Evolutionary conservation across 768 basidiomycete genomes (phyloP).

Genomic region (Lactarius sp.): DNA sequence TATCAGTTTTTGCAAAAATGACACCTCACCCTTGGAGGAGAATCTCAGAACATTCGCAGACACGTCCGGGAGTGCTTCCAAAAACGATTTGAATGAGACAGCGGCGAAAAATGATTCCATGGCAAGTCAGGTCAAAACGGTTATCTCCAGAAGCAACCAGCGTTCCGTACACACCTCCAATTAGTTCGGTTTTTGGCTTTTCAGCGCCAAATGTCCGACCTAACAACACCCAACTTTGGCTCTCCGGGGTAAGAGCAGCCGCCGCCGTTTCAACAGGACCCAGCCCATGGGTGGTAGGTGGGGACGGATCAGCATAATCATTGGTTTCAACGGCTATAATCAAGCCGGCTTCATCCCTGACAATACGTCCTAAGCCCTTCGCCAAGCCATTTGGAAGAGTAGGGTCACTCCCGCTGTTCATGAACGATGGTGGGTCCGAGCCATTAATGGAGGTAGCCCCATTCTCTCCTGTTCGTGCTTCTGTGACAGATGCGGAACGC

Average conservation of each 20-base stretch:
- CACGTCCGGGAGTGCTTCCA: conserved; percentile 18
- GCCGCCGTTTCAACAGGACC: conserved; percentile 20
- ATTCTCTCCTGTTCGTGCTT: conserved; percentile 21
- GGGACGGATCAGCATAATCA: conserved; percentile 2
- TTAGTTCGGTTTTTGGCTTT: conserved; percentile 13
- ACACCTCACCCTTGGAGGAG: conserved; percentile 63
- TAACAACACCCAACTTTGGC: conserved; percentile 17
- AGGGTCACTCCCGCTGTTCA: not conserved
- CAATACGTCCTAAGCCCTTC: conserved; percentile 17
- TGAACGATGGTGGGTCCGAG: not conserved
- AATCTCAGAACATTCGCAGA: conserved; percentile 38
- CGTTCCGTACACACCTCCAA: conserved; percentile 23
- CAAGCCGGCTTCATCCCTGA: conserved; percentile 20
- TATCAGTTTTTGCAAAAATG: conserved; percentile 62
- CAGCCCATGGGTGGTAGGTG: not conserved
- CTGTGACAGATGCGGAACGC: conserved; percentile 27
- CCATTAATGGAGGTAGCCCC: conserved; percentile 14
- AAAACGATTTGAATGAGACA: conserved; percentile 13
- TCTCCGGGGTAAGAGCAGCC: conserved; percentile 2
- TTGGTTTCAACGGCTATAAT: conserved; percentile 21
- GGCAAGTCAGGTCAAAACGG: conserved; percentile 21
- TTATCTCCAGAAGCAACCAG: conserved; percentile 24
- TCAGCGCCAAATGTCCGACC: conserved; percentile 8
- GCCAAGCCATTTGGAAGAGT: conserved; percentile 5
- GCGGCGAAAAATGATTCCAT: conserved; percentile 20